Evolutionary conservation across 768 basidiomycete species (phyloP).

Genomic region (Suillus variegatus): DNA sequence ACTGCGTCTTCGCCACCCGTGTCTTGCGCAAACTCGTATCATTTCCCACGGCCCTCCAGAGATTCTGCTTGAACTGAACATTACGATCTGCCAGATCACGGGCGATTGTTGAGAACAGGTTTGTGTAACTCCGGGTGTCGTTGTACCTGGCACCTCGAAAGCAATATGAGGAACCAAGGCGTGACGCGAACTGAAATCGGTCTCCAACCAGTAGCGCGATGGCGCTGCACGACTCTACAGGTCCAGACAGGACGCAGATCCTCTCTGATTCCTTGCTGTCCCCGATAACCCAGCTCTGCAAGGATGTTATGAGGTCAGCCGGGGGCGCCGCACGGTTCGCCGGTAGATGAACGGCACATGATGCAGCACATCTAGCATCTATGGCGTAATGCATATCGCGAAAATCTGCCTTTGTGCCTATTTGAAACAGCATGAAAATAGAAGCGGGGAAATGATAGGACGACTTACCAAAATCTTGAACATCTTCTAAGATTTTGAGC

Average conservation of each 20-base stretch:
- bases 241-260: slow-evolving; percentile 29
- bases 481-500: not conserved
- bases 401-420: slow-evolving; percentile 16
- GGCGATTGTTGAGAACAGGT: slow-evolving; percentile 35
- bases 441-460: not conserved
- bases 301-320: not conserved
- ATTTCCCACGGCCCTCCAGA: slow-evolving; percentile 15
- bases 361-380: slow-evolving; percentile 19
- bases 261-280: slow-evolving; percentile 14
- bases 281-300: slow-evolving; percentile 15
- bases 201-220: slow-evolving; percentile 31
- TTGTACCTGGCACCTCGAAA: slow-evolving; percentile 18
- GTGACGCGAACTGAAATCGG: slow-evolving; percentile 24
- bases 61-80: slow-evolving; percentile 21
- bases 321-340: not conserved
- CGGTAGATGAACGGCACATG: not conserved
- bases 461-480: not conserved
- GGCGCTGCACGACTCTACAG: slow-evolving; percentile 30
- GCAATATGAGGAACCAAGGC: slow-evolving; percentile 35
- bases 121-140: slow-evolving; percentile 16
- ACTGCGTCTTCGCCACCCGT: slow-evolving; percentile 25
- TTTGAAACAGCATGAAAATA: not conserved
- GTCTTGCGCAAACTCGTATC: slow-evolving; percentile 17
- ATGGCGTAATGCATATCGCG: slow-evolving; percentile 19
- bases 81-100: slow-evolving; percentile 33